Percentiles rank a stretch among this genome's conserved stretches.
These are phyloP conservation scores for Ganoderma sp. DNA, from an alignment of 1,284 basidiomycete species.

Conservation along the genomic window DNA sequence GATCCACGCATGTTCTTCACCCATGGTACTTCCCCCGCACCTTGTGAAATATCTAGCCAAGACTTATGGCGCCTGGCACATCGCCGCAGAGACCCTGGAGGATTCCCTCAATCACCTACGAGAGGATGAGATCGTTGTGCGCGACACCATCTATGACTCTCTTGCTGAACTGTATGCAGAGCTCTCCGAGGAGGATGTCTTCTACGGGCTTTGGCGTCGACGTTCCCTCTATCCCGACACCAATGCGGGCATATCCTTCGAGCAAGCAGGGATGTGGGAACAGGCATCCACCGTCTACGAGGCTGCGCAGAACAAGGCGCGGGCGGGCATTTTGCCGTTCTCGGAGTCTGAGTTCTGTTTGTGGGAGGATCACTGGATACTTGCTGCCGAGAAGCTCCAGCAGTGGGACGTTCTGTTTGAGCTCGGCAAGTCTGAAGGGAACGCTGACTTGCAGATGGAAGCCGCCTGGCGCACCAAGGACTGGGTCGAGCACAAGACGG, in stretches of 20 bases:
- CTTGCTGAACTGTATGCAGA: conserved; percentile 97
- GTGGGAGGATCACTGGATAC: conserved; percentile 99
- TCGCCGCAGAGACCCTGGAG: conserved; percentile 89
- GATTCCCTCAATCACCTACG: conserved; percentile 74
- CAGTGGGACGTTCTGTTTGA: conserved; percentile 97
- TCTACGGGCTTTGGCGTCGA: conserved; percentile 95
- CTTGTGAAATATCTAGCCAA: conserved; percentile 97
- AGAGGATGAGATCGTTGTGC: conserved; percentile 83
- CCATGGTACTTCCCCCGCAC: conserved; percentile 91
- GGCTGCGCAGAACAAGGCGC: conserved; percentile 86
- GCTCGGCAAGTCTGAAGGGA: conserved; percentile 89
- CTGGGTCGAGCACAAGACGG: conserved; percentile 85
- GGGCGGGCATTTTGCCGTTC: conserved; percentile 86
- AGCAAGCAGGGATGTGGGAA: conserved; percentile 98
- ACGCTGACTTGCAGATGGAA: conserved; percentile 93
- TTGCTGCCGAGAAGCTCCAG: conserved; percentile 95
- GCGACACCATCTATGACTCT: conserved; percentile 90
- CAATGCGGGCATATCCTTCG: conserved; percentile 90
- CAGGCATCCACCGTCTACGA: conserved; percentile 93
- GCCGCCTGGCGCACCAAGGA: conserved; percentile 96
- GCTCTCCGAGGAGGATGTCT: conserved; percentile 95
- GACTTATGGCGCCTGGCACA: conserved; percentile 96
- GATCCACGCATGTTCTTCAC: conserved; percentile 83
- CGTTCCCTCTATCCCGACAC: conserved; percentile 91
- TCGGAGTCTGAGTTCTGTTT: conserved; percentile 96